Conservation (phyloP, 257 asterid genomes). For the Capsicum rhomboideum region DNA sequence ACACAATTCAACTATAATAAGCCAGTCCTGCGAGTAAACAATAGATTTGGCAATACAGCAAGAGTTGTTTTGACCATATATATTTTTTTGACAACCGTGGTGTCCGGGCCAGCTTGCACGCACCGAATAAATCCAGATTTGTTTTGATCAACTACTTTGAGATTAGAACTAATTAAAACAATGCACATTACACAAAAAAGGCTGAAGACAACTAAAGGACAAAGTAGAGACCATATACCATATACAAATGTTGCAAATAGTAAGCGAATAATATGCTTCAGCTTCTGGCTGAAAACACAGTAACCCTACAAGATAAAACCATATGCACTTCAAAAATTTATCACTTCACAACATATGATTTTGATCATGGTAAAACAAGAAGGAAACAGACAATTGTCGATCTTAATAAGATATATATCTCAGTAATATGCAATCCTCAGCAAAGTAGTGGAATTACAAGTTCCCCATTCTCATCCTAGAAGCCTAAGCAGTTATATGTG, state of each 20-base stretch:
- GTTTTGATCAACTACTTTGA: background rate
- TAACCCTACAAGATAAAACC: conserved; percentile 59
- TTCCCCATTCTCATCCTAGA: background rate
- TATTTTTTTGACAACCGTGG: too few species aligned
- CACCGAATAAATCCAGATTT: background rate
- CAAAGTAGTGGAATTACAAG: background rate
- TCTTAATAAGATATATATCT: background rate
- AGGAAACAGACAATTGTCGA: background rate
- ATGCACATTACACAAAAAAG: background rate
- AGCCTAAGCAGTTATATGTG: background rate
- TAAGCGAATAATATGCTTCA: conserved; percentile 84
- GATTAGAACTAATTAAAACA: background rate
- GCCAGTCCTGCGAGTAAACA: background rate
- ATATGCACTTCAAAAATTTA: background rate
- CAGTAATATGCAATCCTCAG: background rate
- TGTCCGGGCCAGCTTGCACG: too few species aligned
- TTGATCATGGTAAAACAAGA: background rate
- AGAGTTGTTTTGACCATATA: background rate
- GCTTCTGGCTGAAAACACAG: conserved; percentile 90
- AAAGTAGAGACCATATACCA: conserved; percentile 34
- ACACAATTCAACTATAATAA: background rate
- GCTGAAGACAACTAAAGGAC: background rate
- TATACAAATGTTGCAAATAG: conserved; percentile 83
- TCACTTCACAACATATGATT: background rate
- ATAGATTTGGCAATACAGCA: background rate